Conservation (phyloP, 306 rosid genomes). For the Herpetospermum pedunculosum region DNA sequence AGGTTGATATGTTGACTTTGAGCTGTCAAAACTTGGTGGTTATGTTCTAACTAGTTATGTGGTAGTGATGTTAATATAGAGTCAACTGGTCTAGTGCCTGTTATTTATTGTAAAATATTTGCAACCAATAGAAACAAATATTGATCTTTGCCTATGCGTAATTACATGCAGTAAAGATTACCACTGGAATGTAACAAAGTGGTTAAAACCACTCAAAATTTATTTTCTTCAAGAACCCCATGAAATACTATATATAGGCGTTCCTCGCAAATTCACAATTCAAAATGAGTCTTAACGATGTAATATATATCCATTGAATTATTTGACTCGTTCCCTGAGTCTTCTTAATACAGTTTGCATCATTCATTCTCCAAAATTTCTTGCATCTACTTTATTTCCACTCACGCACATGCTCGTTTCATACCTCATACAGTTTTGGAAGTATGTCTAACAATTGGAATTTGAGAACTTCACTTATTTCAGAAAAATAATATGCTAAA, state of each 20-base stretch:
- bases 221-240: not conserved
- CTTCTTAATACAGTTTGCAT: not conserved
- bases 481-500: conserved; percentile 5
- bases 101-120: not conserved
- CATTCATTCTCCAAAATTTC: conserved; percentile 1
- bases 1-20: not conserved
- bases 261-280: not conserved
- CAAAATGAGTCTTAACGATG: not conserved
- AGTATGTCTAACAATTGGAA: not conserved
- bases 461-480: not conserved
- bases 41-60: not conserved
- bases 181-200: not conserved
- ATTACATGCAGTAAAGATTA: not conserved
- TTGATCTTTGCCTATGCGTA: not conserved
- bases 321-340: not conserved
- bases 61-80: not conserved
- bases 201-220: not conserved
- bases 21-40: not conserved
- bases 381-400: not conserved
- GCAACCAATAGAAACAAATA: not conserved
- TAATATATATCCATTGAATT: not conserved
- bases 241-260: not conserved
- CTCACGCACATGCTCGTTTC: not conserved
- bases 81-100: not conserved
- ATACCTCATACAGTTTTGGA: not conserved